phyloP scores from a whole-genome alignment of 208 protist species.

The Acanthamoeba rhysodes region DNA sequence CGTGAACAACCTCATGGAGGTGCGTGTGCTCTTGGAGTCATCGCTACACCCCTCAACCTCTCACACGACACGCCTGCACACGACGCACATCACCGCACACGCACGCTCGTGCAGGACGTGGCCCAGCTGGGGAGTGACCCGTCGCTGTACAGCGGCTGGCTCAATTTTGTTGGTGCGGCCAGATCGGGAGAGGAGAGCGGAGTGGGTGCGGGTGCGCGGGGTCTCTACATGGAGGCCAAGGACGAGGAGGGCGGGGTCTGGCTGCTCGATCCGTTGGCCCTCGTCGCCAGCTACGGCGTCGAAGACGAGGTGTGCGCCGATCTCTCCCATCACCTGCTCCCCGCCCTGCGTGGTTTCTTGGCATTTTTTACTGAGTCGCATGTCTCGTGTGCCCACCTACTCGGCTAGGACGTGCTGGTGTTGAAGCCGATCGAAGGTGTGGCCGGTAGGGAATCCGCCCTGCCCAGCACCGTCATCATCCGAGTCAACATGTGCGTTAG shows the following conservation, averaged over 20 bases:
- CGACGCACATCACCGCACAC: neutral
- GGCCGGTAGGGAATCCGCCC: neutral
- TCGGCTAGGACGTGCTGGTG: neutral
- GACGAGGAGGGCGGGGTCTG: slow-evolving; percentile 25
- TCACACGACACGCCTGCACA: neutral
- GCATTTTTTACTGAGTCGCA: neutral
- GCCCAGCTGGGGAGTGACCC: neutral
- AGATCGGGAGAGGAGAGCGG: neutral
- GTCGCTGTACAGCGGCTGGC: neutral
- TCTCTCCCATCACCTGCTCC: neutral
- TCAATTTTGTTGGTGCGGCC: neutral
- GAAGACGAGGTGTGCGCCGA: neutral
- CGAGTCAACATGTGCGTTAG: neutral
- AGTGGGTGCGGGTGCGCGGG: neutral
- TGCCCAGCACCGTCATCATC: neutral
- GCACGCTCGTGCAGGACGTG: neutral
- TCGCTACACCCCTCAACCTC: too few species aligned
- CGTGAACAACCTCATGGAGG: neutral
- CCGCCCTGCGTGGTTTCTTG: neutral
- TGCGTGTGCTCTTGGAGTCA: neutral
- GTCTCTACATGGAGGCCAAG: neutral
- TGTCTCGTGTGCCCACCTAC: too few species aligned
- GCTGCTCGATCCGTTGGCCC: neutral
- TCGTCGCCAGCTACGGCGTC: slow-evolving; percentile 17
- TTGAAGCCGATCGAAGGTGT: neutral